phyloP scores from a whole-genome alignment of 2,329 filamentous ascomycete species.

The Hypoxylon sp. region DNA sequence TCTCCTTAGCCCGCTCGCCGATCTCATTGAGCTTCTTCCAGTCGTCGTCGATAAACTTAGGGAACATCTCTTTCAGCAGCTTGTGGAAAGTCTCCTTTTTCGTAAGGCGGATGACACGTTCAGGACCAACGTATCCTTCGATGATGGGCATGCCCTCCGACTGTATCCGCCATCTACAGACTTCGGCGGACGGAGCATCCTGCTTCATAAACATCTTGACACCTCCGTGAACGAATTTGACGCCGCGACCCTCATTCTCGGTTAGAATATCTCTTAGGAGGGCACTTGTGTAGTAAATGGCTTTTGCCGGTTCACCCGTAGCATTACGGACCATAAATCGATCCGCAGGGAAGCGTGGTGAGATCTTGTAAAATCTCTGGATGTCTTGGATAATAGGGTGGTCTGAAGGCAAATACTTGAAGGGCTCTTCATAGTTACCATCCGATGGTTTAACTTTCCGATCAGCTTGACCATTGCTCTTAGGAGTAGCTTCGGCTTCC shows the following conservation, averaged over 20 bases:
- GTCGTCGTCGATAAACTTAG: conserved; percentile 81
- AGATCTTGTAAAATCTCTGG: conserved; percentile 87
- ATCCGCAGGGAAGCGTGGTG: conserved; percentile 86
- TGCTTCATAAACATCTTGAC: conserved; percentile 99
- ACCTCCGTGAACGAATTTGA: conserved; percentile 96
- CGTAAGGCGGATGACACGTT: conserved; percentile 80
- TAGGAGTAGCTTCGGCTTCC: conserved; percentile 37
- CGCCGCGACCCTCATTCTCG: conserved; percentile 88
- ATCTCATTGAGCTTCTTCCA: conserved; percentile 88
- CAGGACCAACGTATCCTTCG: conserved; percentile 88
- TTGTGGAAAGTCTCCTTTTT: conserved; percentile 85
- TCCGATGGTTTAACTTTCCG: conserved; percentile 60
- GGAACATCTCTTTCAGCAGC: conserved; percentile 96
- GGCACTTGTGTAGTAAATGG: conserved; percentile 94
- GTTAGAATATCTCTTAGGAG: conserved; percentile 88
- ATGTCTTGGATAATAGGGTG: conserved; percentile 85
- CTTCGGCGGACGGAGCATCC: conserved; percentile 86
- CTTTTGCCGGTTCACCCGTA: conserved; percentile 87
- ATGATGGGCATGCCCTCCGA: conserved; percentile 93
- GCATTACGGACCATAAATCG: conserved; percentile 98
- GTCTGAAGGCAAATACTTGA: conserved; percentile 85
- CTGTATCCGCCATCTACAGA: conserved; percentile 96
- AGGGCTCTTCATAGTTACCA: conserved; percentile 85
- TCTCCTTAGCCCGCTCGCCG: conserved; percentile 75
- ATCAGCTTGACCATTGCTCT: conserved; percentile 53